phyloP scores from a whole-genome alignment of 108 stramenopile genomes.

The Skeletonema menzelii region DNA sequence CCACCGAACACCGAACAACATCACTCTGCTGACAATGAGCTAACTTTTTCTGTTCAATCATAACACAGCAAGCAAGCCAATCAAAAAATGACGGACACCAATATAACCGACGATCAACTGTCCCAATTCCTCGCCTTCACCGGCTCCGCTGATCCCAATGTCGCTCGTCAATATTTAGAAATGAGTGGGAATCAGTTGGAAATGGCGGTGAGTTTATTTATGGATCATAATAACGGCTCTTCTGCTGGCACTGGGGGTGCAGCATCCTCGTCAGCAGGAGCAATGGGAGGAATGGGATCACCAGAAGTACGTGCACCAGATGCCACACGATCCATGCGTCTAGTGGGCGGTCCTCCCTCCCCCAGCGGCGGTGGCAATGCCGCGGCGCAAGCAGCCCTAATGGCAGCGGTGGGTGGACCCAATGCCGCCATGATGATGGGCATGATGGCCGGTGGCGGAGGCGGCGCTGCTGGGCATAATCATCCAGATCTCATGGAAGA shows the following conservation, averaged over 20 bases:
- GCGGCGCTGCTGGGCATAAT: not conserved
- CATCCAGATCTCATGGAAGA: conserved; percentile 9
- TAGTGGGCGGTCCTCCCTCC: conserved; percentile 59
- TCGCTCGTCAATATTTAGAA: conserved; percentile 75
- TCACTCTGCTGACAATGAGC: too few species aligned
- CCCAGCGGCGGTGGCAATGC: not conserved
- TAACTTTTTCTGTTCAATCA: too few species aligned
- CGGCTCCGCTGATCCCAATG: conserved; percentile 56
- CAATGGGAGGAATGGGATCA: not conserved
- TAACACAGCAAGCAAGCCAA: not conserved
- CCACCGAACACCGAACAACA: too few species aligned
- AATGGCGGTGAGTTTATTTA: conserved; percentile 70
- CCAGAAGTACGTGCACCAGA: conserved; percentile 80
- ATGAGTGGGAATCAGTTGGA: conserved; percentile 79
- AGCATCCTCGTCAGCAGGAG: too few species aligned
- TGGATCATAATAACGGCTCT: conserved; percentile 60
- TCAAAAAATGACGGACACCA: not conserved
- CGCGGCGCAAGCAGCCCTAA: conserved; percentile 13
- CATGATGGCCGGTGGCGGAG: conserved; percentile 19
- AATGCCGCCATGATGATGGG: conserved; percentile 21
- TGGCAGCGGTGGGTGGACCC: conserved; percentile 36
- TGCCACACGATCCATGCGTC: conserved; percentile 80
- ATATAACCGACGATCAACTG: conserved; percentile 25
- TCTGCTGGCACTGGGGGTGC: conserved; percentile 28
- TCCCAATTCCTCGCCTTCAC: conserved; percentile 83